Evolutionary conservation across 495 filamentous ascomycete species (phyloP).

Genomic region (Trichoderma asperelloides): DNA sequence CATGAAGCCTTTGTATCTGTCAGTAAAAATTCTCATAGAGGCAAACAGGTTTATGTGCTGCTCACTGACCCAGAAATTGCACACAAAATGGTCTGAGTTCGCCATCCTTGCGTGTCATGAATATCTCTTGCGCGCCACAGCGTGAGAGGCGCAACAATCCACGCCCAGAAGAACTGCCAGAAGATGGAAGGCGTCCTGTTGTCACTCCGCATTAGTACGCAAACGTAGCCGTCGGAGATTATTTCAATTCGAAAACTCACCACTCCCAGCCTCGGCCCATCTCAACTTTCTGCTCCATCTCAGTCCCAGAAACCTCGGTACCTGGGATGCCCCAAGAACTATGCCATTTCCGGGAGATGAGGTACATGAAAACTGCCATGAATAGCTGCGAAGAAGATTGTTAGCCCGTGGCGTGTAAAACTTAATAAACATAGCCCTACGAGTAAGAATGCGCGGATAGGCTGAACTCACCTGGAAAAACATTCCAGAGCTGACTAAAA

Average conservation of each 20-base stretch:
- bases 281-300: conserved; percentile 39
- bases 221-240: not conserved
- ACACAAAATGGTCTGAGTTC: conserved; percentile 54
- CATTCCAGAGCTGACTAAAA: conserved; percentile 43
- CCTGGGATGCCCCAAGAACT: conserved; percentile 30
- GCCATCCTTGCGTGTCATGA: conserved; percentile 59
- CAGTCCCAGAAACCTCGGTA: conserved; percentile 38
- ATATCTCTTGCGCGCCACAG: conserved; percentile 39
- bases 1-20: conserved; percentile 42
- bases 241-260: conserved; percentile 15
- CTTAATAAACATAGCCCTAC: not conserved
- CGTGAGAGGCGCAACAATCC: conserved; percentile 38
- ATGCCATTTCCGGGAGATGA: conserved; percentile 60
- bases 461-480: conserved; percentile 36
- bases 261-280: conserved; percentile 53
- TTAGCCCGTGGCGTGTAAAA: conserved; percentile 11
- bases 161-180: conserved; percentile 59
- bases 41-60: not conserved
- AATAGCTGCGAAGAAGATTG: conserved; percentile 34
- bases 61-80: conserved; percentile 42
- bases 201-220: not conserved
- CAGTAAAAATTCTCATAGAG: conserved; percentile 3
- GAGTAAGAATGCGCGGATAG: not conserved
- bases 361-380: conserved; percentile 51
- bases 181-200: conserved; percentile 50